phyloP scores from a whole-genome alignment of 352 stramenopile species.

The Globisporangium uncinulatum region DNA sequence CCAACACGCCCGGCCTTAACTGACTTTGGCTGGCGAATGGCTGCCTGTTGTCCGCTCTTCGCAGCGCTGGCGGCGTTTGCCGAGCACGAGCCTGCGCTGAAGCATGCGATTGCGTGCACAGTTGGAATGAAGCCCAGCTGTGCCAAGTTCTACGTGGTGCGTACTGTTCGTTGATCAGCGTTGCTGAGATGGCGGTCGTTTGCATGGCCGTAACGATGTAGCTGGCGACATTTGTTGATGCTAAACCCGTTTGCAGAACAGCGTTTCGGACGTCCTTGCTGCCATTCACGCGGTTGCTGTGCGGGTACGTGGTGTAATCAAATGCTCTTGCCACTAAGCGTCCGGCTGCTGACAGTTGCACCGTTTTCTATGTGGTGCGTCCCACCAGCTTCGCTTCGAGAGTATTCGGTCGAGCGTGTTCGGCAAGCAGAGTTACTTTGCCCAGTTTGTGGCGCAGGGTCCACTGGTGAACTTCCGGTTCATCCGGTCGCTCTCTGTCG shows the following conservation, averaged over 20 bases:
- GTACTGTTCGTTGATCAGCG: background rate
- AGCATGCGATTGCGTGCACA: conserved; percentile 90
- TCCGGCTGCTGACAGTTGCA: background rate
- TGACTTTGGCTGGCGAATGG: no score
- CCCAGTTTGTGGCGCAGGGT: conserved; percentile 14
- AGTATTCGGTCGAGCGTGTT: conserved; percentile 5
- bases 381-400: conserved; percentile 17
- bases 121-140: conserved; percentile 97
- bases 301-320: conserved; percentile 20
- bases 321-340: background rate
- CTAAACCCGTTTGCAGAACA: conserved; percentile 27
- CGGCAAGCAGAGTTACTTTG: conserved; percentile 14
- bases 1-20: no score
- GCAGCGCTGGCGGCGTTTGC: conserved; percentile 45
- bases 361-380: background rate
- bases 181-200: background rate
- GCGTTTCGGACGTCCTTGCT: conserved; percentile 41
- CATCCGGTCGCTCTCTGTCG: conserved; percentile 19
- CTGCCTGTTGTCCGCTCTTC: background rate
- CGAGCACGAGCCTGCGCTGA: conserved; percentile 21
- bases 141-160: conserved; percentile 92
- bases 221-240: no score
- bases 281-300: conserved; percentile 45
- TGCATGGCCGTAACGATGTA: background rate
- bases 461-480: conserved; percentile 17